phyloP scores from a whole-genome alignment of 2,329 filamentous ascomycete genomes.

The Fusarium sacchari region DNA sequence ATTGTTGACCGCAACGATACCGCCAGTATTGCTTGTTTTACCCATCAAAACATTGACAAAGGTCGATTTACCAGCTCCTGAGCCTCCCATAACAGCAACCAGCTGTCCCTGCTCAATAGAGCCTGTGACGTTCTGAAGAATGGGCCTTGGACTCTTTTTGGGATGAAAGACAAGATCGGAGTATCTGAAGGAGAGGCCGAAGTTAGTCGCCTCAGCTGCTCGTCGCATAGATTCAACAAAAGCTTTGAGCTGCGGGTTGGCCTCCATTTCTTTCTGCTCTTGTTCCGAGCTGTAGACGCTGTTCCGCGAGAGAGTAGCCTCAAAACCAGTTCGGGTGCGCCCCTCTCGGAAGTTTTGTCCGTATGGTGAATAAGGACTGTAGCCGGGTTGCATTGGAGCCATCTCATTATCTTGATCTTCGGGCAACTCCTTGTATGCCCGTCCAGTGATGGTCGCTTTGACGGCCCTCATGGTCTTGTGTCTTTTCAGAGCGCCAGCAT shows the following conservation, averaged over 20 bases:
- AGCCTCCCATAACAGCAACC: constrained; percentile 69
- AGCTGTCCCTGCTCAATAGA: constrained; percentile 63
- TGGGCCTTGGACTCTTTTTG: constrained; percentile 54
- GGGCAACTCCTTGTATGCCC: constrained; percentile 48
- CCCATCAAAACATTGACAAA: constrained; percentile 72
- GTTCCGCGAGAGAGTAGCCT: constrained; percentile 50
- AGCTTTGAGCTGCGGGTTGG: constrained; percentile 53
- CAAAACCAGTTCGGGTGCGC: constrained; percentile 47
- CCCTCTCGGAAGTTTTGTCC: constrained; percentile 22
- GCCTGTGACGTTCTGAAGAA: constrained; percentile 64
- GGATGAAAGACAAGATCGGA: constrained; percentile 60
- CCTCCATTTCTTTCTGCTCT: constrained; percentile 22
- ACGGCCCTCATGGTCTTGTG: constrained; percentile 45
- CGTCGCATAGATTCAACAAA: constrained; percentile 65
- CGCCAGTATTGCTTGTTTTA: constrained; percentile 61
- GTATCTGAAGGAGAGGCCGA: constrained; percentile 65
- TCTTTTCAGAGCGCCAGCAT: constrained; percentile 26
- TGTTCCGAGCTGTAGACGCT: constrained; percentile 43
- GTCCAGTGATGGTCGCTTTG: constrained; percentile 42
- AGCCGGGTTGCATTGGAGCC: constrained; percentile 48
- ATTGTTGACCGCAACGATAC: constrained; percentile 64
- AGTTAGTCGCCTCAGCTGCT: constrained; percentile 60
- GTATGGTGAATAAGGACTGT: constrained; percentile 28
- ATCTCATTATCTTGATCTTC: constrained; percentile 51
- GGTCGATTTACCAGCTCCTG: constrained; percentile 68